Percentiles rank a stretch among this genome's conserved stretches.
phyloP scores from a whole-genome alignment of 148 eudicot species.

The Vaccinium myrtillus region DNA sequence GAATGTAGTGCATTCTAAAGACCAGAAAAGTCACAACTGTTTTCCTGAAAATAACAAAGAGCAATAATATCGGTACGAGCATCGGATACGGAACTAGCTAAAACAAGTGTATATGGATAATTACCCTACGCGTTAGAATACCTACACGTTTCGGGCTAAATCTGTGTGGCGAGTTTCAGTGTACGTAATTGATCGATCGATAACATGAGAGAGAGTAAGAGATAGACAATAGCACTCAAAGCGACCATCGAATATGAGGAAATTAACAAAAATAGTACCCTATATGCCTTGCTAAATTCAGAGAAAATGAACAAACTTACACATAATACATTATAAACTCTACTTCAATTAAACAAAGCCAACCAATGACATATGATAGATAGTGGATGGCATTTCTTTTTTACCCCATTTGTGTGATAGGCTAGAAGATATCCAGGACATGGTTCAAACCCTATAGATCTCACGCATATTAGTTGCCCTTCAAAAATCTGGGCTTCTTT shows the following conservation, averaged over 20 bases:
- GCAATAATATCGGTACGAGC: not conserved
- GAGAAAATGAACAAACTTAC: not conserved
- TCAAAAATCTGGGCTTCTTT: conserved; percentile 38
- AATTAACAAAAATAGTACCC: not conserved
- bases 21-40: not conserved
- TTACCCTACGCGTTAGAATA: not conserved
- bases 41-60: not conserved
- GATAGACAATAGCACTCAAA: not conserved
- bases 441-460: not conserved
- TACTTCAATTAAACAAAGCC: conserved; percentile 15
- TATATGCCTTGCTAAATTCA: not conserved
- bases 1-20: not conserved
- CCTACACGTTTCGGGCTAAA: not conserved
- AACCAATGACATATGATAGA: too few species aligned
- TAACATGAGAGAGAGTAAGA: not conserved
- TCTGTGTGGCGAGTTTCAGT: not conserved
- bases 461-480: conserved; percentile 18
- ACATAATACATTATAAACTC: conserved; percentile 11
- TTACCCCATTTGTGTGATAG: not conserved
- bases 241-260: not conserved
- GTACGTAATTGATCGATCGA: not conserved
- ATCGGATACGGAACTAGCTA: not conserved
- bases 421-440: not conserved
- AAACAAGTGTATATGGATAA: not conserved
- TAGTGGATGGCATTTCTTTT: not conserved